Evolutionary conservation across 2,329 filamentous ascomycete genomes (phyloP).

Genomic region (Cordyceps pruinosa): DNA sequence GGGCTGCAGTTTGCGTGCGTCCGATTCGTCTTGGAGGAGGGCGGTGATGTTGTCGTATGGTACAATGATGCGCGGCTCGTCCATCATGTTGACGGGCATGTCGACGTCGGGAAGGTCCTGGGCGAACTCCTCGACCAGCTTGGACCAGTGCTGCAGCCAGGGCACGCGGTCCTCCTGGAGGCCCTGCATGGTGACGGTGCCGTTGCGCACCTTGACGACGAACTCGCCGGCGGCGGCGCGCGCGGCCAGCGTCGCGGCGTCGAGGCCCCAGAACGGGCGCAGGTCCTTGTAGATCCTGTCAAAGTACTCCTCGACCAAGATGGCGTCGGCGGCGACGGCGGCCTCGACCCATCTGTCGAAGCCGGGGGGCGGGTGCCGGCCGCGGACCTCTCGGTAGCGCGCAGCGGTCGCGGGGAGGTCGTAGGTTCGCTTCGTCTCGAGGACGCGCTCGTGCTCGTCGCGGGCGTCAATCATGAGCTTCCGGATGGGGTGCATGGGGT

Average conservation of each 20-base stretch:
- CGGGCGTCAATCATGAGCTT: slow-evolving; percentile 41
- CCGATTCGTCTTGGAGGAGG: slow-evolving; percentile 41
- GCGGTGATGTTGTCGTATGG: slow-evolving; percentile 49
- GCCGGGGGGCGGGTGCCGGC: slow-evolving; percentile 56
- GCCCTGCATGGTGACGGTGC: slow-evolving; percentile 33
- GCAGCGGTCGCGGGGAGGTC: slow-evolving; percentile 45
- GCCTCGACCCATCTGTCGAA: slow-evolving; percentile 55
- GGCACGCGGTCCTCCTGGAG: slow-evolving; percentile 33
- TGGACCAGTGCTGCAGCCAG: slow-evolving; percentile 42
- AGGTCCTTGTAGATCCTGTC: slow-evolving; percentile 58
- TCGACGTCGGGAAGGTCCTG: slow-evolving; percentile 55
- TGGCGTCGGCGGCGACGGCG: slow-evolving; percentile 42
- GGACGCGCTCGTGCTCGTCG: slow-evolving; percentile 32
- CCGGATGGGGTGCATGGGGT: slow-evolving; percentile 42
- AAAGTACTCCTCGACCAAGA: slow-evolving; percentile 57
- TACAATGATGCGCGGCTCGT: slow-evolving; percentile 56
- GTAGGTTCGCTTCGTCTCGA: slow-evolving; percentile 37
- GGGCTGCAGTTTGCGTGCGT: slow-evolving; percentile 35
- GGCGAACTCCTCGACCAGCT: slow-evolving; percentile 45
- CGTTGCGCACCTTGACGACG: slow-evolving; percentile 42
- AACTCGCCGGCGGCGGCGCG: slow-evolving; percentile 38
- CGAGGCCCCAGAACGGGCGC: slow-evolving; percentile 53
- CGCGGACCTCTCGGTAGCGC: slow-evolving; percentile 49
- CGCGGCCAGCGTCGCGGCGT: slow-evolving; percentile 31
- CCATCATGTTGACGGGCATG: slow-evolving; percentile 59